Conservation (phyloP, 129 eudicot species). For the sunflower (Helianthus annuus) region HanXRQr2.0-SUNRISE NC_035438.2:1476405-1476904, state of each 20-base stretch:
- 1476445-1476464: slow-evolving; percentile 74
- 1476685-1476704: slow-evolving; percentile 63
- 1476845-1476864: slow-evolving; percentile 32
- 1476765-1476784: slow-evolving; percentile 69
- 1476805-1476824: slow-evolving; percentile 77
- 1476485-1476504: slow-evolving; percentile 68
- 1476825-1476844: slow-evolving; percentile 54
- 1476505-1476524: slow-evolving; percentile 69
- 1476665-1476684: slow-evolving; percentile 92
- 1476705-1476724: slow-evolving; percentile 68
- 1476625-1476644: slow-evolving; percentile 82
- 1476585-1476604: slow-evolving; percentile 77
- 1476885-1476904: slow-evolving; percentile 89
- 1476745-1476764: slow-evolving; percentile 72
- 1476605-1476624: slow-evolving; percentile 97
- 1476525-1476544: slow-evolving; percentile 72
- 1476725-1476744: slow-evolving; percentile 87
- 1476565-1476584: slow-evolving; percentile 66
- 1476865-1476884: slow-evolving; percentile 83
- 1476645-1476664: slow-evolving; percentile 77
- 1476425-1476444: slow-evolving; percentile 66
- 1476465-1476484: slow-evolving; percentile 63
- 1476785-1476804: slow-evolving; percentile 94
- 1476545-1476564: slow-evolving; percentile 85
- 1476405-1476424: slow-evolving; percentile 50